Conservation (phyloP, 78 protist species). For the Dictyostelium brefeldianum region DNA sequence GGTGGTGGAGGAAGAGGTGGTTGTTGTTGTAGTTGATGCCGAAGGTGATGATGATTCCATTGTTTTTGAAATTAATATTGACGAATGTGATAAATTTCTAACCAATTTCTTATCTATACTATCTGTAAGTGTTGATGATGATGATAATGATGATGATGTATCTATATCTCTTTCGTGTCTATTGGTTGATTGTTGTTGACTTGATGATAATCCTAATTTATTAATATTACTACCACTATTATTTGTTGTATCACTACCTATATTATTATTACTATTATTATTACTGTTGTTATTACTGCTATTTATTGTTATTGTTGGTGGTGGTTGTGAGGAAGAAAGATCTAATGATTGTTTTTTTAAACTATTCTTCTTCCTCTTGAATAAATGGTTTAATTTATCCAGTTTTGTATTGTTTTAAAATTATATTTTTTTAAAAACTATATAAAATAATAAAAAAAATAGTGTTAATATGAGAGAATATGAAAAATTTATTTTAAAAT, state of each 20-base stretch:
- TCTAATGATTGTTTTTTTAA: neutral
- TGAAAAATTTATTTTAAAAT: no score
- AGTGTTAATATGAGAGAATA: no score
- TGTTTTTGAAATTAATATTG: neutral
- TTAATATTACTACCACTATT: neutral
- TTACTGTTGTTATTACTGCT: constrained; percentile 11
- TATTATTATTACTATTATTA: neutral
- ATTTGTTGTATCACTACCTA: neutral
- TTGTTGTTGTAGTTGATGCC: neutral
- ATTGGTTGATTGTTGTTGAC: neutral
- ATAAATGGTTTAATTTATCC: constrained; percentile 39
- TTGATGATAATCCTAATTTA: neutral
- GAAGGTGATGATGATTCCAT: neutral
- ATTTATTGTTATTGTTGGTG: neutral
- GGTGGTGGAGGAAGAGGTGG: neutral
- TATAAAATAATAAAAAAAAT: no score
- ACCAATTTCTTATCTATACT: constrained; percentile 4
- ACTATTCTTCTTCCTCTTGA: constrained; percentile 38
- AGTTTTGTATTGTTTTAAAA: neutral
- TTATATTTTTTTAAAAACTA: no score
- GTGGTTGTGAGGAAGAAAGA: neutral
- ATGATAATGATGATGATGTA: neutral
- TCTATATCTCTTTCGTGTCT: neutral
- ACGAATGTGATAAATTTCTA: constrained; percentile 5
- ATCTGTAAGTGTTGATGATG: neutral